Percentiles rank a stretch among this genome's conserved stretches.
phyloP scores from a whole-genome alignment of 2,329 filamentous ascomycete genomes.

The Fusarium poae region DNA sequence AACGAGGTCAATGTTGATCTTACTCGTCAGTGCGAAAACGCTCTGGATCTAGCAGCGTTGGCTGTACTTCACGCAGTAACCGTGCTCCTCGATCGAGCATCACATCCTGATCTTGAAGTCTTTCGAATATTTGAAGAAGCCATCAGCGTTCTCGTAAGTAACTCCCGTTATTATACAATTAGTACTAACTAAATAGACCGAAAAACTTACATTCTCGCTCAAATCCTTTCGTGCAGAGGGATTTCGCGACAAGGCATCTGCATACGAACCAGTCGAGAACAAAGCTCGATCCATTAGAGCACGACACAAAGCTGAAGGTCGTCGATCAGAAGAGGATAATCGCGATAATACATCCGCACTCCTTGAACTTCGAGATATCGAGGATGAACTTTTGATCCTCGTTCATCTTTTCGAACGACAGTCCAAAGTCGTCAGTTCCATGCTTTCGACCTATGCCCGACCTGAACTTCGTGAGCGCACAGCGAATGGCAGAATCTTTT shows the following conservation, averaged over 20 bases:
- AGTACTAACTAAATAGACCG: slow-evolving; percentile 59
- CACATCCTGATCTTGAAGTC: slow-evolving; percentile 72
- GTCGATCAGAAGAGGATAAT: slow-evolving; percentile 67
- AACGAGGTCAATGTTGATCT: slow-evolving; percentile 75
- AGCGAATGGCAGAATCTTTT: slow-evolving; percentile 63
- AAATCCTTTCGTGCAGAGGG: slow-evolving; percentile 72
- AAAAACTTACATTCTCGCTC: slow-evolving; percentile 72
- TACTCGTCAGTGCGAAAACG: slow-evolving; percentile 71
- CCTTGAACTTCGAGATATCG: slow-evolving; percentile 72
- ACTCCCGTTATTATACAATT: fast-evolving
- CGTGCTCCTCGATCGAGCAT: slow-evolving; percentile 70
- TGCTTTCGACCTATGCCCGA: slow-evolving; percentile 60
- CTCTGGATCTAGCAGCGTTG: slow-evolving; percentile 72
- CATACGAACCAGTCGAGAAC: slow-evolving; percentile 57
- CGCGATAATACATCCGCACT: slow-evolving; percentile 73
- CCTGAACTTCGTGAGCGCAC: slow-evolving; percentile 58
- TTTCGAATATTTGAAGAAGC: slow-evolving; percentile 76
- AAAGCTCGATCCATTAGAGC: slow-evolving; percentile 57
- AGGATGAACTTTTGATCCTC: slow-evolving; percentile 72
- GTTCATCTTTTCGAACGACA: slow-evolving; percentile 70
- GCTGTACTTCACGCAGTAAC: slow-evolving; percentile 72
- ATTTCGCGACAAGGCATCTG: slow-evolving; percentile 61
- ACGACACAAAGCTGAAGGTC: slow-evolving; percentile 57
- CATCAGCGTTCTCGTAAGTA: slow-evolving; percentile 69
- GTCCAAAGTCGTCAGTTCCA: slow-evolving; percentile 61